Evolutionary conservation across 345 rosid species (phyloP).

Genomic region (Euphorbia pulcherrima): DNA sequence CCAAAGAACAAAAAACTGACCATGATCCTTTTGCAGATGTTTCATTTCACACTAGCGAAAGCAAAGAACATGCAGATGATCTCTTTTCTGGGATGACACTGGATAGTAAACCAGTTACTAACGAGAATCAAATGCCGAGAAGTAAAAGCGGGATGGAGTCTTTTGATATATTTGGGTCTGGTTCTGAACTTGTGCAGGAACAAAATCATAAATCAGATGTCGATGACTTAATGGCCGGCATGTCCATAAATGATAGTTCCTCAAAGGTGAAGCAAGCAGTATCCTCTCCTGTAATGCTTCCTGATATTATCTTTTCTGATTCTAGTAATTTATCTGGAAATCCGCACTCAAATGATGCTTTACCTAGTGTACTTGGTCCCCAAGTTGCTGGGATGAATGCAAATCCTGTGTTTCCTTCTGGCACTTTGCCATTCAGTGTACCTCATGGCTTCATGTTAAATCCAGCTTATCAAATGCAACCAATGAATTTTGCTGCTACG

Average conservation of each 20-base stretch:
- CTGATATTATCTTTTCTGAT: slow-evolving; percentile 46
- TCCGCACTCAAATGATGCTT: slow-evolving; percentile 42
- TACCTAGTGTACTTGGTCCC: slow-evolving; percentile 47
- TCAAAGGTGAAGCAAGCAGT: slow-evolving; percentile 39
- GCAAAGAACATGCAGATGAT: slow-evolving; percentile 34
- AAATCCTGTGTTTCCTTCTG: slow-evolving; percentile 47
- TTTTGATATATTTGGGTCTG: slow-evolving; percentile 63
- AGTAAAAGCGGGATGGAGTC: slow-evolving; percentile 37
- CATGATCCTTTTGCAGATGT: slow-evolving; percentile 90
- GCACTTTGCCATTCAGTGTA: slow-evolving; percentile 49
- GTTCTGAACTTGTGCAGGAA: slow-evolving; percentile 35
- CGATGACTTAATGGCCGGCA: slow-evolving; percentile 65
- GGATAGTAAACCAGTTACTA: slow-evolving; percentile 42
- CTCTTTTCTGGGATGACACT: slow-evolving; percentile 80
- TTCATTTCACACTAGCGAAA: slow-evolving; percentile 50
- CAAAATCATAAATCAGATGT: slow-evolving; percentile 35
- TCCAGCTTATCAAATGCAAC: slow-evolving; percentile 61
- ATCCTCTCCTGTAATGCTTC: slow-evolving; percentile 31
- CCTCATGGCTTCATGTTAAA: slow-evolving; percentile 66
- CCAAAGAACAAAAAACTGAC: slow-evolving; percentile 40
- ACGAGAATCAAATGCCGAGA: slow-evolving; percentile 33
- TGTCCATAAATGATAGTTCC: slow-evolving; percentile 49
- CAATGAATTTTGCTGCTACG: slow-evolving; percentile 62
- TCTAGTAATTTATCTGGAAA: slow-evolving; percentile 34
- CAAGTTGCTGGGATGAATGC: slow-evolving; percentile 42